These are phyloP conservation scores for Tulasnella sp. DNA, from an alignment of 768 basidiomycete genomes.

Conservation along the genomic window DNA sequence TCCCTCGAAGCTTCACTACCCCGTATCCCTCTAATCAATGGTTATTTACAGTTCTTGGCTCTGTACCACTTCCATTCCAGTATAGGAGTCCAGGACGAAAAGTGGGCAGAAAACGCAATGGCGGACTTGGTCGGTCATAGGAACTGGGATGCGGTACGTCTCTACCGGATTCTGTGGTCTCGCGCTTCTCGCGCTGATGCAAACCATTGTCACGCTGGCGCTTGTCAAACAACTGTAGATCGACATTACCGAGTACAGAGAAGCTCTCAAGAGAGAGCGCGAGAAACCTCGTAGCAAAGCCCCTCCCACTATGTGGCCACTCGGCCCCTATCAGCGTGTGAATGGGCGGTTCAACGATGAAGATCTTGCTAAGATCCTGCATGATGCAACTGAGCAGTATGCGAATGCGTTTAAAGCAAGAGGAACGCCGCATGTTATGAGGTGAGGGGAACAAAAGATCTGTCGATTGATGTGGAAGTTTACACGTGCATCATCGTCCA, in stretches of 20 bases:
- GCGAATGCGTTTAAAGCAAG: constrained; percentile 31
- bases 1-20: too few relatives aligned
- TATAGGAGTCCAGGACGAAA: constrained; percentile 29
- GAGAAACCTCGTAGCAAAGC: background rate
- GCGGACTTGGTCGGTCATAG: background rate
- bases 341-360: constrained; percentile 29
- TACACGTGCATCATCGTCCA: background rate
- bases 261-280: background rate
- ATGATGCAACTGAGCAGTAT: constrained; percentile 27
- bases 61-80: constrained; percentile 32
- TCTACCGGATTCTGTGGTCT: background rate
- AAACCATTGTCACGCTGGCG: background rate
- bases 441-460: background rate
- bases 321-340: background rate
- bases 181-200: background rate
- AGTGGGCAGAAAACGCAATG: constrained; percentile 23
- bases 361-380: constrained; percentile 28
- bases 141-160: background rate
- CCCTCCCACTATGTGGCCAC: background rate
- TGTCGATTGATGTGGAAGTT: background rate
- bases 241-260: constrained; percentile 3
- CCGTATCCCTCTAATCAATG: background rate
- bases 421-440: constrained; percentile 31
- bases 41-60: constrained; percentile 24
- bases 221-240: background rate